phyloP scores from a whole-genome alignment of 257 asterid species.

The Solanum verrucosum region DNA sequence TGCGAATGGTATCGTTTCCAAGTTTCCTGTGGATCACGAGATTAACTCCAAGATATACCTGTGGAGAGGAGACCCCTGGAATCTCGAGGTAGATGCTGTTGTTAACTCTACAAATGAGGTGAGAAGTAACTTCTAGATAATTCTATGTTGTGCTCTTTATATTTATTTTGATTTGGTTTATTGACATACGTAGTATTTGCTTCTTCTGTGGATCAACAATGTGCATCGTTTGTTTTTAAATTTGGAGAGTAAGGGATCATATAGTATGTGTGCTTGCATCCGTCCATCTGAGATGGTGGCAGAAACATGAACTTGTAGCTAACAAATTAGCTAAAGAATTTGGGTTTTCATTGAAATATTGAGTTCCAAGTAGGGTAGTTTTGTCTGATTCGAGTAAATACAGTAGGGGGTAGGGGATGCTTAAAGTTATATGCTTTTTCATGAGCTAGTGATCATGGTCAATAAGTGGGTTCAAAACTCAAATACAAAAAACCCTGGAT shows the following conservation, averaged over 20 bases:
- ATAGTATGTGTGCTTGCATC: background rate
- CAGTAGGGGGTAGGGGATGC: background rate
- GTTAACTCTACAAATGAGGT: conserved; percentile 92
- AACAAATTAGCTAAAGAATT: background rate
- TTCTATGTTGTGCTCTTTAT: background rate
- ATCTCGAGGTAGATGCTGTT: conserved; percentile 95
- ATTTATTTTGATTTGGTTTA: background rate
- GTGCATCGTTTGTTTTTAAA: background rate
- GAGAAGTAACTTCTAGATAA: conserved; percentile 10
- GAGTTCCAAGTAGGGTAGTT: background rate
- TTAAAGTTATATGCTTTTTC: background rate
- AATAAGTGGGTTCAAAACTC: background rate
- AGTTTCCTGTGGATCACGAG: conserved; percentile 73
- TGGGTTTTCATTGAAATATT: background rate
- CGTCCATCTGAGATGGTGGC: background rate
- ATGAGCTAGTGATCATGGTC: background rate
- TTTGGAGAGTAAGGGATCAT: background rate
- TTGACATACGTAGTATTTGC: background rate
- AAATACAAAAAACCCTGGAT: background rate
- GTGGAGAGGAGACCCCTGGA: conserved; percentile 96
- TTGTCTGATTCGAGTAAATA: background rate
- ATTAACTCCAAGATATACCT: conserved; percentile 75
- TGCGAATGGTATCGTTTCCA: conserved; percentile 57
- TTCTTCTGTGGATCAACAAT: background rate
- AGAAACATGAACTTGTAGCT: background rate